Base-by-base conservation (phyloP, 306 rosid genomes). In the Corylus americana region DNA sequence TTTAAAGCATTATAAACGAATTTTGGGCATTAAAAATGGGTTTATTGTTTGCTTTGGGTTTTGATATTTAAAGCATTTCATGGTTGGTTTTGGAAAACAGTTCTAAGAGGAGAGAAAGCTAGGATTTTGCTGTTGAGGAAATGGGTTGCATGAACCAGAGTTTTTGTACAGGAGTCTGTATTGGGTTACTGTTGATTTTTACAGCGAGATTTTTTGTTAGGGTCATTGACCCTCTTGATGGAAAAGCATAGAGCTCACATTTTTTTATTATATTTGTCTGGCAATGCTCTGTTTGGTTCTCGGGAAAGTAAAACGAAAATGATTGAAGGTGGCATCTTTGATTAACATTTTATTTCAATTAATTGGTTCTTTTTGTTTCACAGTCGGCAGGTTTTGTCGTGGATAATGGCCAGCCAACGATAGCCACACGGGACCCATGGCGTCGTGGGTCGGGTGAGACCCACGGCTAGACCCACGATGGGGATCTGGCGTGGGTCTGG, bases 171-270 rank as follows among this genome's bases (percentile, higher is more conserved):
- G 48, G 77, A 83, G 63, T 88, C 74, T 80, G 87, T 14, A 73
- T 84, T 79, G 85, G 69, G 62, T 76, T 81, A 82, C 27, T 90
- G 76, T 71, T 89, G 86, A 78, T 90, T 87, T 83, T 79, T 59
- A 17, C 74, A 1, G 86, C 80, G 18, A 77, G 85, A 16, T 81
- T 78, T 80, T 89, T 83, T 81, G 77, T 70, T 80, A 96, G 88
- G 35, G 86, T 90, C 98, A n/a, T n/a, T 73, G 92, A 94, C 84
- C 71, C 84, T n/a, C 80, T 70, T 31, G 98, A 94, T 81, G 98
- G 96, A 92, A 88, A 76, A 62, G 64, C 62, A 9, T 10, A 62
- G 9, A 2, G 58, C 68, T 49, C 54, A 35, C 17, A 7, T 12
- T 13, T 18, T 29, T 59, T 68, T 1, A 16, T 44, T 29, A 1